Percentiles rank a stretch among this genome's conserved stretches.
These are phyloP conservation scores for Castanea mollissima DNA, from an alignment of 306 rosid species.

Conservation along the genomic window DNA sequence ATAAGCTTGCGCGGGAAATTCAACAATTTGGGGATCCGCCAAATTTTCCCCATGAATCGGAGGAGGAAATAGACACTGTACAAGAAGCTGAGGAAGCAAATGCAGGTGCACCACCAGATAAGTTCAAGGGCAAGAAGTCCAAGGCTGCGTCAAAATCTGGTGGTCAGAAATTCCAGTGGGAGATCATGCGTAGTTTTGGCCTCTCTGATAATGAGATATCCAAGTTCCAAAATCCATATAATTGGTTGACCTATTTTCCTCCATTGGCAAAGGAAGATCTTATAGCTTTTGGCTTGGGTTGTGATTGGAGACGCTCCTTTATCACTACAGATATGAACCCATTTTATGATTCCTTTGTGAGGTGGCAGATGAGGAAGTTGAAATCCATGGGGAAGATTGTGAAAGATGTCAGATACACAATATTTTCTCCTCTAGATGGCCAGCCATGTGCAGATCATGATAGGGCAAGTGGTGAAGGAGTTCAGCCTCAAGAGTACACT, in stretches of 20 bases:
- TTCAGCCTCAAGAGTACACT: slow-evolving; percentile 93
- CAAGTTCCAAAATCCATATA: slow-evolving; percentile 73
- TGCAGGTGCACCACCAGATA: slow-evolving; percentile 50
- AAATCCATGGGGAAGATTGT: slow-evolving; percentile 83
- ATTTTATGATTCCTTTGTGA: slow-evolving; percentile 72
- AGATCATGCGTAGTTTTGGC: slow-evolving; percentile 91
- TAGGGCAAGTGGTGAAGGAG: slow-evolving; percentile 94
- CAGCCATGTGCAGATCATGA: slow-evolving; percentile 99
- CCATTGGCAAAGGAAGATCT: slow-evolving; percentile 90
- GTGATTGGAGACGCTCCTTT: slow-evolving; percentile 96
- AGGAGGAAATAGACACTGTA: slow-evolving; percentile 36
- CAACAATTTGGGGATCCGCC: slow-evolving; percentile 72
- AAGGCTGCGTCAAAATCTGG: slow-evolving; percentile 69
- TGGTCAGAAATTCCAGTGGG: slow-evolving; percentile 84
- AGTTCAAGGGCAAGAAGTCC: slow-evolving; percentile 87
- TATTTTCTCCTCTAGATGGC: slow-evolving; percentile 88
- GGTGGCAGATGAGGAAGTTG: slow-evolving; percentile 95
- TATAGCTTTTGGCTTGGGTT: slow-evolving; percentile 86
- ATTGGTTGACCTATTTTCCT: slow-evolving; percentile 85
- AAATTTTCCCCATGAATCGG: slow-evolving; percentile 44
- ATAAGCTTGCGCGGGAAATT: slow-evolving; percentile 80
- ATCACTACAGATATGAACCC: slow-evolving; percentile 77
- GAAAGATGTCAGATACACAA: slow-evolving; percentile 82
- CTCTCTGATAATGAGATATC: slow-evolving; percentile 68
- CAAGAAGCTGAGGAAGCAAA: slow-evolving; percentile 30